Evolutionary conservation across 1,139 yeast species (phyloP).

Genomic region (Suhomyces bokatorum): DNA sequence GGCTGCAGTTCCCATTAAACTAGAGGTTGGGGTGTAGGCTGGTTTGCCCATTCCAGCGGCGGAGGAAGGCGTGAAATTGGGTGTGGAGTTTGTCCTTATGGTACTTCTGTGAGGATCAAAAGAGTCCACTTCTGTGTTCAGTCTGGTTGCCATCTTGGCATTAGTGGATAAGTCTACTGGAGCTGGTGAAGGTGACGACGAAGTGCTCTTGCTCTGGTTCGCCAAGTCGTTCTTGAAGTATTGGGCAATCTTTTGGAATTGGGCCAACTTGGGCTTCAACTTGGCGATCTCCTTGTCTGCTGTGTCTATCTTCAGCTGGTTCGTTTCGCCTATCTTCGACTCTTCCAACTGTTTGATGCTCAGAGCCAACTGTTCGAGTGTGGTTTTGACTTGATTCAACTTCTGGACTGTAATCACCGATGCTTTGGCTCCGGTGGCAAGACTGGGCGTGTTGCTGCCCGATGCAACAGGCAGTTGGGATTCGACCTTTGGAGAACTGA

Average conservation of each 20-base stretch:
- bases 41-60: constrained; percentile 2
- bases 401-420: constrained; percentile 39
- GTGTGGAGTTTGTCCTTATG: constrained; percentile 4
- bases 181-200: constrained; percentile 12
- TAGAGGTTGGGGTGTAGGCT: background rate
- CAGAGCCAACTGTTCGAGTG: constrained; percentile 43
- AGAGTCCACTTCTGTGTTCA: constrained; percentile 1
- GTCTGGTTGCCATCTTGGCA: background rate
- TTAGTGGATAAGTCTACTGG: constrained; percentile 3
- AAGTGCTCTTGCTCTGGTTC: constrained; percentile 23
- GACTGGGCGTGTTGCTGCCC: background rate
- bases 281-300: constrained; percentile 40
- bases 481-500: constrained; percentile 6
- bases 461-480: constrained; percentile 11
- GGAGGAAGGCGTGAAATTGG: background rate
- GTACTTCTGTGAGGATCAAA: background rate
- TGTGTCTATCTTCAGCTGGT: constrained; percentile 28
- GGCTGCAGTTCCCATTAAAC: background rate
- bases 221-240: constrained; percentile 40
- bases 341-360: constrained; percentile 34
- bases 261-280: constrained; percentile 34
- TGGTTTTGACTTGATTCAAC: constrained; percentile 39
- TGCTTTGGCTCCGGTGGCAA: constrained; percentile 15
- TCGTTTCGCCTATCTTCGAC: constrained; percentile 26
- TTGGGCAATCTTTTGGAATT: constrained; percentile 40